Conservation (phyloP, 306 rosid genomes). For the Medicago ruthenica region DNA sequence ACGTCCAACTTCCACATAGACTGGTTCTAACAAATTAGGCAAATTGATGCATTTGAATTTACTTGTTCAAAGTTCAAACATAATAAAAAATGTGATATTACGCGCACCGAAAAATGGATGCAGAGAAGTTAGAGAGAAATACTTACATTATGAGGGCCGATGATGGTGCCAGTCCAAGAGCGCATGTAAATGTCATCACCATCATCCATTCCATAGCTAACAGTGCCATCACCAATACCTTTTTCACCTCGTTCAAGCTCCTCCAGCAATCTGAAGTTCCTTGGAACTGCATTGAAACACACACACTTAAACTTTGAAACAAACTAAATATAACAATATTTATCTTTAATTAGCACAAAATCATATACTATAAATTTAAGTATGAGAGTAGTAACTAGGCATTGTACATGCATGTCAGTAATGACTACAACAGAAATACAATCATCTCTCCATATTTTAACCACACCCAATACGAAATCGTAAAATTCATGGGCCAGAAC, state of each 20-base stretch:
- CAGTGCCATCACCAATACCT: constrained; percentile 92
- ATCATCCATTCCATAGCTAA: constrained; percentile 98
- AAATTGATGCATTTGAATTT: not conserved
- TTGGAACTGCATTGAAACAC: constrained; percentile 73
- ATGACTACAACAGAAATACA: not conserved
- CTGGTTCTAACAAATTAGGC: constrained; percentile 27
- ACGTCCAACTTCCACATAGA: constrained; percentile 15
- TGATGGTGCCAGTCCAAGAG: constrained; percentile 90
- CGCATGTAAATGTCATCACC: constrained; percentile 99
- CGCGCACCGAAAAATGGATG: not conserved
- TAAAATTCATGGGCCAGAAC: not conserved
- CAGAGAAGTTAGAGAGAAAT: not conserved
- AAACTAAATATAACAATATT: not conserved
- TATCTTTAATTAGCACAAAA: not conserved
- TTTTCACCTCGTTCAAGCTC: constrained; percentile 98
- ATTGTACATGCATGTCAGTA: not conserved
- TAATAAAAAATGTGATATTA: not conserved
- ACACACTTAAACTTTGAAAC: not conserved
- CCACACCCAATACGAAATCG: not conserved
- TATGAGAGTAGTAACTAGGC: not conserved
- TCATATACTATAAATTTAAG: not conserved
- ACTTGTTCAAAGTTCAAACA: not conserved
- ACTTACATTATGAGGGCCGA: constrained; percentile 98
- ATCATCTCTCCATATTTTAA: not conserved
- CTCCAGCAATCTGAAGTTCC: constrained; percentile 99